Conservation (phyloP, 2,329 filamentous ascomycete species). For the Apiospora hydei region DNA sequence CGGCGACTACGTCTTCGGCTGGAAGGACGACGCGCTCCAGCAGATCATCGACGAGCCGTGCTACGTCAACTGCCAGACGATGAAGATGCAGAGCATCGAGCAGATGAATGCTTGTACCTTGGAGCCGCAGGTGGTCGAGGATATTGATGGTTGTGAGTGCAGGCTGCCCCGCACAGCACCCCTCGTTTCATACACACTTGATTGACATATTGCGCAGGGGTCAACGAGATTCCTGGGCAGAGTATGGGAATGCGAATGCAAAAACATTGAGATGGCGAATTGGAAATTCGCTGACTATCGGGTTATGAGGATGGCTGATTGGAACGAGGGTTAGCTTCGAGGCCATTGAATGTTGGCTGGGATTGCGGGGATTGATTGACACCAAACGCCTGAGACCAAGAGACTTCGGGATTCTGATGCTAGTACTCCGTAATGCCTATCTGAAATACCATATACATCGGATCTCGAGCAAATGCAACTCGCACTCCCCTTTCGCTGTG, state of each 20-base stretch:
- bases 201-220: conserved; percentile 5
- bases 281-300: too few relatives aligned
- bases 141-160: conserved; percentile 33
- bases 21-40: conserved; percentile 26
- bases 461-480: too few relatives aligned
- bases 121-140: conserved; percentile 33
- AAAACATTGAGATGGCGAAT: background rate
- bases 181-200: background rate
- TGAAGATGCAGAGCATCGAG: conserved; percentile 40
- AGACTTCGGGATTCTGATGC: too few relatives aligned
- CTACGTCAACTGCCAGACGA: conserved; percentile 41
- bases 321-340: too few relatives aligned
- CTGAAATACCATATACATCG: too few relatives aligned
- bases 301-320: too few relatives aligned
- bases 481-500: too few relatives aligned
- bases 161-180: background rate
- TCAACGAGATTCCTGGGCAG: conserved; percentile 24
- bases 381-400: too few relatives aligned
- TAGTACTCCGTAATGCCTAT: too few relatives aligned
- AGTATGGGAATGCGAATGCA: background rate
- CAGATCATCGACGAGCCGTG: conserved; percentile 39
- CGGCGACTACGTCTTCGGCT: conserved; percentile 29
- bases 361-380: background rate
- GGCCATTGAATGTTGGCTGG: background rate
- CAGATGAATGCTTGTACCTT: conserved; percentile 40